A percentile compares a stretch with the other conserved stretches of the same genome.
These are phyloP conservation scores for Kluyveromyces lactis DNA, from an alignment of 805 yeast species.

Conservation along the genomic window DNA sequence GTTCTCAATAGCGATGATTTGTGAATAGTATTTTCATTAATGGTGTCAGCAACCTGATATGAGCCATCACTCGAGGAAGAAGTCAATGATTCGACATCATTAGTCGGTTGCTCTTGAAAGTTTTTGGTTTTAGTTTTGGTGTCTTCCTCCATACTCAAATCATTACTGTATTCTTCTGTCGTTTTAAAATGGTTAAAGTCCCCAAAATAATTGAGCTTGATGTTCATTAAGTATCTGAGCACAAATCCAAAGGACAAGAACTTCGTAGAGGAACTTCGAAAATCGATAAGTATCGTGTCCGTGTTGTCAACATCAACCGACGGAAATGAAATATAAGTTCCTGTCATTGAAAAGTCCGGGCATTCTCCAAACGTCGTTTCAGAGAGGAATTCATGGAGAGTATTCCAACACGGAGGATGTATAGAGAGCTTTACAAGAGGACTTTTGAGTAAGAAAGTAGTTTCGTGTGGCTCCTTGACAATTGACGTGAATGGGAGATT, in stretches of 20 bases:
- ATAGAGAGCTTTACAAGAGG: slow-evolving; percentile 53
- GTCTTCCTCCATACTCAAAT: slow-evolving; percentile 8
- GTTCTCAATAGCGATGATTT: slow-evolving; percentile 32
- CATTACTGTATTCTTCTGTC: slow-evolving; percentile 63
- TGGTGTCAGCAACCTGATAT: not conserved
- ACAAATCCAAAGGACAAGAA: slow-evolving; percentile 73
- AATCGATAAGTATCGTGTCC: slow-evolving; percentile 59
- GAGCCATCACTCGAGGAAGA: not conserved
- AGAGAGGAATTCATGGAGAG: slow-evolving; percentile 61
- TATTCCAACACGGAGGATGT: slow-evolving; percentile 90
- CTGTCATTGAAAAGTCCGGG: slow-evolving; percentile 48
- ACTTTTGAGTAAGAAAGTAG: slow-evolving; percentile 45
- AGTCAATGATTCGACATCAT: not conserved
- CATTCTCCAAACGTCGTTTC: slow-evolving; percentile 61
- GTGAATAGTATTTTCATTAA: not conserved
- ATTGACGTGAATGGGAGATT: slow-evolving; percentile 53
- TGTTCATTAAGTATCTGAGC: slow-evolving; percentile 61
- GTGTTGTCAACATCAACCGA: slow-evolving; percentile 56
- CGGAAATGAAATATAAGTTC: slow-evolving; percentile 56
- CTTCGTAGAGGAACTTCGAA: slow-evolving; percentile 58
- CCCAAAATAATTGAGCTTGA: slow-evolving; percentile 88
- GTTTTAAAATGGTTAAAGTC: slow-evolving; percentile 77
- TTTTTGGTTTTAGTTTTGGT: too few relatives aligned
- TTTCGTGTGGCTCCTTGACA: slow-evolving; percentile 41
- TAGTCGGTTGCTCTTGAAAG: not conserved